Conservation (phyloP, 257 asterid species). For the Ehretia macrophylla region DNA sequence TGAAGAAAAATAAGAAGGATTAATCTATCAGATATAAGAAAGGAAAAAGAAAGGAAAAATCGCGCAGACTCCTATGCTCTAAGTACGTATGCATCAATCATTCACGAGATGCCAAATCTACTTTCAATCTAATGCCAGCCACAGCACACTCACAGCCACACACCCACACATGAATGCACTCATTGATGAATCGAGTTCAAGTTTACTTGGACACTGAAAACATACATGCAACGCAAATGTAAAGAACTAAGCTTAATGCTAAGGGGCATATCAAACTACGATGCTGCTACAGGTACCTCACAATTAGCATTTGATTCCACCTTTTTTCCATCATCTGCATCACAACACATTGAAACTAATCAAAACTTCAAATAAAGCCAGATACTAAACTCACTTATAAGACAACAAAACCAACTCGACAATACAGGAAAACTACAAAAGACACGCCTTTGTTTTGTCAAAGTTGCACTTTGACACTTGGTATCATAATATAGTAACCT, state of each 20-base stretch:
- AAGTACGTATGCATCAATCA: background rate
- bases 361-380: background rate
- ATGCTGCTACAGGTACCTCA: constrained; percentile 32
- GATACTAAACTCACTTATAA: background rate
- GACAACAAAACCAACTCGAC: background rate
- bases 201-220: background rate
- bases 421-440: too few relatives aligned
- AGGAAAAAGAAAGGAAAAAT: too few relatives aligned
- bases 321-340: constrained; percentile 50
- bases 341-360: constrained; percentile 19
- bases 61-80: background rate
- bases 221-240: background rate
- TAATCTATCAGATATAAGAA: too few relatives aligned
- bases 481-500: too few relatives aligned
- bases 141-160: background rate
- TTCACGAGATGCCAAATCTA: background rate
- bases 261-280: background rate
- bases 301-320: constrained; percentile 24
- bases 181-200: background rate
- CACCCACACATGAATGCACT: background rate
- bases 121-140: background rate
- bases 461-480: too few relatives aligned
- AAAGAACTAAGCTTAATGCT: background rate
- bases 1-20: too few relatives aligned
- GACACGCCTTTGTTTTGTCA: too few relatives aligned